Conservation (phyloP, 2,329 filamentous ascomycete genomes). For the Sclerotinia nivalis region DNA sequence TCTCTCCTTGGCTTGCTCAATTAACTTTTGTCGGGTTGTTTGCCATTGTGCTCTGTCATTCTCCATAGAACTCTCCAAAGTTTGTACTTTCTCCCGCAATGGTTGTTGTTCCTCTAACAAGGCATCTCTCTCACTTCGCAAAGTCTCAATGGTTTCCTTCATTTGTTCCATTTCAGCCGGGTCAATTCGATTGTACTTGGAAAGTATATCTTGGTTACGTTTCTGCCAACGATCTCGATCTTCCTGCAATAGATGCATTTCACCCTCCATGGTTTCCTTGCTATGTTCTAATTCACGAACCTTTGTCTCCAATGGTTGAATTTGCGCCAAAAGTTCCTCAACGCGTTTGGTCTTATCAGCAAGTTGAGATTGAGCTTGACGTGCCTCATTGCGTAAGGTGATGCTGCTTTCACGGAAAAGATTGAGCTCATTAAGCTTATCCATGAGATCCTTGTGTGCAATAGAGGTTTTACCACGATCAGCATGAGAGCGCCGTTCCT, state of each 20-base stretch:
- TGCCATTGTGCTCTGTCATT: conserved; percentile 57
- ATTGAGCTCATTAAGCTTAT: conserved; percentile 94
- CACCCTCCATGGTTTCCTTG: conserved; percentile 65
- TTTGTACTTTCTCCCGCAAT: conserved; percentile 55
- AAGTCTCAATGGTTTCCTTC: conserved; percentile 69
- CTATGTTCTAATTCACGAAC: conserved; percentile 82
- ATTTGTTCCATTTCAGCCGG: conserved; percentile 89
- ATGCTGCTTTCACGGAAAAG: conserved; percentile 93
- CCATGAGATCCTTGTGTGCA: conserved; percentile 86
- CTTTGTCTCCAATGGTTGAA: conserved; percentile 79
- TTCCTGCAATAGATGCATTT: conserved; percentile 84
- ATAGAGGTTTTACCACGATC: conserved; percentile 72
- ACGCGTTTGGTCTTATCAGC: conserved; percentile 73
- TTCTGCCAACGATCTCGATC: conserved; percentile 96
- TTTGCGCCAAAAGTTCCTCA: conserved; percentile 69
- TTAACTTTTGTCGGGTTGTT: conserved; percentile 53
- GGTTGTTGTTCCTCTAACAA: conserved; percentile 44
- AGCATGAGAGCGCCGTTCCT: conserved; percentile 76
- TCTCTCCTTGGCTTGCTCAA: conserved; percentile 64
- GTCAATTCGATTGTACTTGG: conserved; percentile 93
- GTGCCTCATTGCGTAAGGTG: conserved; percentile 83
- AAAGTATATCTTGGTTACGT: conserved; percentile 90
- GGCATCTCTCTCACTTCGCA: conserved; percentile 65
- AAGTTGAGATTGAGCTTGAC: conserved; percentile 74
- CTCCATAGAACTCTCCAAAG: conserved; percentile 55